Base-by-base conservation (phyloP, 768 basidiomycete genomes). In the Trametes meyenii region DNA sequence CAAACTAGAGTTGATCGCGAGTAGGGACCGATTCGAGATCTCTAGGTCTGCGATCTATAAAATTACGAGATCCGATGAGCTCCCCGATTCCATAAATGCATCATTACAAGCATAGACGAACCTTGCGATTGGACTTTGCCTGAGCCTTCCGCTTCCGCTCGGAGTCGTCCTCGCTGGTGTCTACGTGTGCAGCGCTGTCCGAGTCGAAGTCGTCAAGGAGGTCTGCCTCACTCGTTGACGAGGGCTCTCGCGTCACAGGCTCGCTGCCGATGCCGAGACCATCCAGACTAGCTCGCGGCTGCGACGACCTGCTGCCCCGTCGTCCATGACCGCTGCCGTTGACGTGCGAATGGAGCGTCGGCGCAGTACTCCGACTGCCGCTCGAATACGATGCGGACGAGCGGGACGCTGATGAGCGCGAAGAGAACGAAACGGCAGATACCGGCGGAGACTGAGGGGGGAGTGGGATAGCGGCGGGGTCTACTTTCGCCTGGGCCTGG, bases 81-180 rank as follows among this genome's bases (percentile, higher is more conserved):
- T 29, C 16, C 33, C 2, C 16, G 23, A 16, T 50, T 39, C 17
- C 40, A 33, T 51, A 26, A 50, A 58, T 17, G 64, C 42, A 33
- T 33, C 5, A 4, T 13, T 21, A 39, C 42, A 23, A 23, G 61
- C 50, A 19, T 19, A 17, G 50, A 69, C 73, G 33, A 63, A 92
- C 92, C 86, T 94, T 94, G 60, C 92, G 85, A 72, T 88, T 87
- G n/a, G 90, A 88, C 77, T 92, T 93, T 12, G 92, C 92, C 66
- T 85, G 84, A 1, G 85, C 87, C 69, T 79, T 83, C 58, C 84
- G 81, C 69, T 87, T 84, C 50, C 77, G 81, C 55, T 85, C 81
- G 1, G 44, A 16, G 33, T 79, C 73, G 26, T 74, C 68, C 8
- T 67, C 71, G 23, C 49, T 43, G 26, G 64, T 62, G 19, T 54